phyloP scores from a whole-genome alignment of 495 filamentous ascomycete species.

The Platismatia glauca region DNA sequence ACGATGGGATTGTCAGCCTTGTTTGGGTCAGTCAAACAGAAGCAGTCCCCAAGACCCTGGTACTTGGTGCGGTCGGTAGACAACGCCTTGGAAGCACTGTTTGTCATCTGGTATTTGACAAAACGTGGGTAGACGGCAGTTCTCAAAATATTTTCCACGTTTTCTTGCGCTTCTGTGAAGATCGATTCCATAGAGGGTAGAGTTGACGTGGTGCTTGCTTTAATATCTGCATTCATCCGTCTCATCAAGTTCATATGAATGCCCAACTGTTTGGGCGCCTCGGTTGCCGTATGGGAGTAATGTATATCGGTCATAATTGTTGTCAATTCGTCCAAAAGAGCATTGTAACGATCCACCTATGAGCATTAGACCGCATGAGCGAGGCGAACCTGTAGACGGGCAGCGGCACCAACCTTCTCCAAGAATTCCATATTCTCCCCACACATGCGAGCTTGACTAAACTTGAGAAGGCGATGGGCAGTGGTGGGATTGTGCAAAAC shows the following conservation, averaged over 20 bases:
- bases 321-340: conserved; percentile 32
- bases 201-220: conserved; percentile 29
- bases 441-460: conserved; percentile 34
- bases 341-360: conserved; percentile 31
- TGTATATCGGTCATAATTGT: conserved; percentile 39
- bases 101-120: conserved; percentile 38
- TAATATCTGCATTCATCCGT: conserved; percentile 35
- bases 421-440: conserved; percentile 43
- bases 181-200: conserved; percentile 38
- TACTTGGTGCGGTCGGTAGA: conserved; percentile 29
- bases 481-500: conserved; percentile 39
- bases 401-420: conserved; percentile 30
- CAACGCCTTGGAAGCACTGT: conserved; percentile 33
- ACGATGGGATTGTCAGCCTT: conserved; percentile 44
- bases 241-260: conserved; percentile 29
- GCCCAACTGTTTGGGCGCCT: conserved; percentile 35
- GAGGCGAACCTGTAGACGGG: background rate
- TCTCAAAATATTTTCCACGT: conserved; percentile 37
- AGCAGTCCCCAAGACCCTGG: conserved; percentile 37
- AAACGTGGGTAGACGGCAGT: conserved; percentile 42
- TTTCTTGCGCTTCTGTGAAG: conserved; percentile 36
- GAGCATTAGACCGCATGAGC: background rate
- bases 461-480: conserved; percentile 34
- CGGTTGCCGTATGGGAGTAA: conserved; percentile 33
- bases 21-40: conserved; percentile 37